Evolutionary conservation across 495 filamentous ascomycete genomes (phyloP), one percentile per base, ranked within the genome.

Genomic region (Penicillium salamii): DNA sequence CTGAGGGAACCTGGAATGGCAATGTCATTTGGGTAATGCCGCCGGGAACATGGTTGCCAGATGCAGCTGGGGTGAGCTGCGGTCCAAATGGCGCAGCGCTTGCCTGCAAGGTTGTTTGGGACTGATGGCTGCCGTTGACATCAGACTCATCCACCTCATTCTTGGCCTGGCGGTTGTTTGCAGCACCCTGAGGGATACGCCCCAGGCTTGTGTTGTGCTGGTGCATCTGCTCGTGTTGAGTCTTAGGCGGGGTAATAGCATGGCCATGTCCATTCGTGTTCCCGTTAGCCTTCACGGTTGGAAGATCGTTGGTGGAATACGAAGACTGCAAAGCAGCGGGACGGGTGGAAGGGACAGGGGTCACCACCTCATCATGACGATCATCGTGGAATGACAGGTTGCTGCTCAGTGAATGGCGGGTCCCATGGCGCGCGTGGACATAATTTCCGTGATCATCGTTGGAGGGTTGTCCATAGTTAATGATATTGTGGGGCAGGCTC

Each of bases 241-340:
- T 81, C 53, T 84, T 87, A 3, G 75, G 67, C 14, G 76, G 70
- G 3, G 77, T 74, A 49, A 86, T 82, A 32, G 80, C 75, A 59
- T 68, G 61, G 35, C 70, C 69, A 58, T 68, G 61, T 38, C 70
- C 69, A 61, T 67, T 26, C 8, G 23, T 26, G 8, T 26, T 59
- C 31, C 69, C 64, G 62, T 75, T 72, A 23, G 69, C 82, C 75
- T 91, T 93, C 54, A 90, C 73, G 1, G 91, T 95, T n/a, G 92
- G 88, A 4, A 97, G 72, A 58, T 97, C 93, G 63, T 85, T 88
- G 17, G 90, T 85, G 2, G 93, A 97, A 68, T 89, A 97, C 2
- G 92, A 96, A 3, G 87, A 83, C 67, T 91, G 87, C 29, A 95
- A 67, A 11, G 65, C 54, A 6, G 42, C 54, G 5, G 72, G 72